Evolutionary conservation across 1,139 yeast genomes (phyloP), one percentile per base, ranked within the genome.

Genomic region (Meyerozyma guilliermondii): DNA sequence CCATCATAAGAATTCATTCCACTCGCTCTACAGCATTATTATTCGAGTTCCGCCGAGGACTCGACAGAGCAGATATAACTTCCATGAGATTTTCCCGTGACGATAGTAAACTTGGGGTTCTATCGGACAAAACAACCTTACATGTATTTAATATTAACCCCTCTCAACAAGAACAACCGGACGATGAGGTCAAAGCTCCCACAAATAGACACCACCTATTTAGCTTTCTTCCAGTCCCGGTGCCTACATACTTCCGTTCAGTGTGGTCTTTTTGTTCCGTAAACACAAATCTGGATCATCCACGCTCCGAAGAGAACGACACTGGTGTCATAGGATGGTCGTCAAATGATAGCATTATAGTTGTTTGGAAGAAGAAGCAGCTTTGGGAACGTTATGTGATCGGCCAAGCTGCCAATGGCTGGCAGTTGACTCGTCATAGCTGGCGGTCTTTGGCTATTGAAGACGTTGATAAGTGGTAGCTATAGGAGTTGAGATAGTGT

Each of bases 251-350:
- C 60, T 86, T 91, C 63, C 79, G 84, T 44, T 83, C 95, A 1
- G 83, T 86, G 11, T 91, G 97, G 98, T 83, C 95, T 38, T 87
- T 85, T 65, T 88, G 89, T 40, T 83, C 91, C 1, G 71, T 80
- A n/a, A 84, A 85, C 51, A 78, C 89, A 30, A 75, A 73, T 46
- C 65, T 73, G 43, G 58, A 67, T 44, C 74, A 69, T 47, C 44
- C 55, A 3, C 59, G 59, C 13, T 38, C 38, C 34, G 40, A 35
- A 50, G 68, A 54, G 17, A 71, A 69, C 43, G 87, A 83, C 51
- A 57, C 62, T 31, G 94, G 96, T 0, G 78, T 78, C 0, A 52
- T 91, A 31, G 96, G 94, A 1, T 87, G 96, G 96, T 71, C 82
- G 1, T 81, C 81, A 10, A 85, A 83, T 50, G 84, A 78, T 49